Evolutionary conservation across 495 filamentous ascomycete species (phyloP).

Genomic region (Annulohypoxylon maeteangense): DNA sequence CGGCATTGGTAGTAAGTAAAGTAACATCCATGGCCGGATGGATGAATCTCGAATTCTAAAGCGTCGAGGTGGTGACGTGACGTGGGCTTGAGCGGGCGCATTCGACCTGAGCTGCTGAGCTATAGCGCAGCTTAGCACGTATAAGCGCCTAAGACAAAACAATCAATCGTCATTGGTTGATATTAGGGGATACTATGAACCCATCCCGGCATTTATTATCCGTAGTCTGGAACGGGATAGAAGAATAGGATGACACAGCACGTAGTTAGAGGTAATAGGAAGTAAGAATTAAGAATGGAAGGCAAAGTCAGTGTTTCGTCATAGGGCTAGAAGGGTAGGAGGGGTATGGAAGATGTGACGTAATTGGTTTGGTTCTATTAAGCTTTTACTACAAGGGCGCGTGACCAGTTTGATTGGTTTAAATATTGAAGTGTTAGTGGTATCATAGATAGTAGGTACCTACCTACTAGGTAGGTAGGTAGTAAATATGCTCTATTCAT

Average conservation of each 20-base stretch:
- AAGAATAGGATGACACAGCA: background rate
- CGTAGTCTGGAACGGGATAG: too few relatives aligned
- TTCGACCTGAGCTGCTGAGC: slow-evolving; percentile 5
- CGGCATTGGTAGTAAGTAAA: background rate
- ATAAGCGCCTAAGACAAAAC: background rate
- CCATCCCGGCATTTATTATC: background rate
- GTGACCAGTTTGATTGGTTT: too few relatives aligned
- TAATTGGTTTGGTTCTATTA: slow-evolving; percentile 6
- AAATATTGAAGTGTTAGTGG: too few relatives aligned
- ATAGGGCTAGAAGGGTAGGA: background rate
- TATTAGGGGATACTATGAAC: background rate
- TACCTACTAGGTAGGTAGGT: too few relatives aligned
- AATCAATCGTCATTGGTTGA: background rate
- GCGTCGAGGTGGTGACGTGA: slow-evolving; percentile 28
- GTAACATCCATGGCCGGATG: slow-evolving; percentile 7
- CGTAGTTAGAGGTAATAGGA: background rate
- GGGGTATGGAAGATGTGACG: slow-evolving; percentile 3
- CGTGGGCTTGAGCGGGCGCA: slow-evolving; percentile 20
- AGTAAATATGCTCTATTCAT: too few relatives aligned
- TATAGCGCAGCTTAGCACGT: background rate
- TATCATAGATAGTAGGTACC: too few relatives aligned
- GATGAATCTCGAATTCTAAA: slow-evolving; percentile 20
- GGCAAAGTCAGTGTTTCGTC: slow-evolving; percentile 7
- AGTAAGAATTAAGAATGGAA: background rate
- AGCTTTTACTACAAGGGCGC: background rate